Evolutionary conservation across 2,329 filamentous ascomycete genomes (phyloP), one percentile per base, ranked within the genome.

Genomic region (Podosphaera fusca): DNA sequence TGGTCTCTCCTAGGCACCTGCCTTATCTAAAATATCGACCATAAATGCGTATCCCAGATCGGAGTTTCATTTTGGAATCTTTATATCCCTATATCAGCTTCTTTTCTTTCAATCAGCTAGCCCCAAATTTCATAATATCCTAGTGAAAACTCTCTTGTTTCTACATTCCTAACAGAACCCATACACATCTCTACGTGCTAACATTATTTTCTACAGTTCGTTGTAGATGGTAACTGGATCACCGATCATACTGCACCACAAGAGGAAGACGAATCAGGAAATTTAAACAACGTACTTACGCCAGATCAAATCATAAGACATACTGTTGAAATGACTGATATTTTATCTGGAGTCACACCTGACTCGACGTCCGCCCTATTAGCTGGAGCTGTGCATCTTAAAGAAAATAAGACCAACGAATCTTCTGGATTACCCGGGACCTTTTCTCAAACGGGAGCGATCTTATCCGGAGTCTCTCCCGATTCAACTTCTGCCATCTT

Each of bases 181-280:
- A 38, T 38, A 38, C 5, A 38, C 35, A 38, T 38, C 10, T 6
- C 35, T 38, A 5, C 31, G 29, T 4, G 40, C 59, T 60, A 50
- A 40, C 14, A 21, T 36, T 40, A 59, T 57, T 47, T 35, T 49
- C 55, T 46, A 54, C 57, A 95, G 90, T 98, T 95, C 70, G 85
- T 98, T 65, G 90, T 95, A 63, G 87, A 98, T 77, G 87, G 85
- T 63, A 79, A 78, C 64, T 98, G 92, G 92, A 81, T 81, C 55
- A 85, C 82, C 69, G 89, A 95, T 71, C 80, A 82, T 64, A 80
- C 81, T 59, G 84, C 82, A 47, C 85, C 85, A 59, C 82, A 84
- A 71, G 89, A 95, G 72, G 79, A 80, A 66, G 90, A 95, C 74
- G 77, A 78, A 62, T 75, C 81, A 66, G 84, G 85, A 66, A 95